These are phyloP conservation scores for Mucor irregularis DNA, from an alignment of 371 early-diverging fungal species.

Conservation along the genomic window DNA sequence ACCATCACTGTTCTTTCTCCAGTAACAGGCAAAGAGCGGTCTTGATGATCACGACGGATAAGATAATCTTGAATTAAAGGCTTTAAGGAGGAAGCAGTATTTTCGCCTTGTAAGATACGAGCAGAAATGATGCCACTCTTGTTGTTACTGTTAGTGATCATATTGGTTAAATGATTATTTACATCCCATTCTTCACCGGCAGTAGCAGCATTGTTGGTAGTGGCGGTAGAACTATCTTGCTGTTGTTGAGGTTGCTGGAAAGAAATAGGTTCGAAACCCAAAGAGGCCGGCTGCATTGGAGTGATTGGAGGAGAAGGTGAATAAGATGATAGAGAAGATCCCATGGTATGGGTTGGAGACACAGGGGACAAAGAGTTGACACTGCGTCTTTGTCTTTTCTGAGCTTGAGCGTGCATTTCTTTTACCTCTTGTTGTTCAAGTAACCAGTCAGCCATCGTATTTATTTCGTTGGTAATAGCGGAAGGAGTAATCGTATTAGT, in stretches of 20 bases:
- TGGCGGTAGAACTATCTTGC: no score
- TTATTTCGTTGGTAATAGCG: slow-evolving; percentile 20
- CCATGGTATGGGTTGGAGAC: slow-evolving; percentile 15
- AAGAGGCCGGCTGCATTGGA: slow-evolving; percentile 29
- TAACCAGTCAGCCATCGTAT: slow-evolving; percentile 23
- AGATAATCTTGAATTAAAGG: slow-evolving; percentile 49
- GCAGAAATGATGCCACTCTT: slow-evolving; percentile 14
- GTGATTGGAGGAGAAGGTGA: slow-evolving; percentile 43
- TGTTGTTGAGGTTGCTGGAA: slow-evolving; percentile 6
- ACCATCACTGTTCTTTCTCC: slow-evolving; percentile 75
- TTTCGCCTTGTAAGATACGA: slow-evolving; percentile 14
- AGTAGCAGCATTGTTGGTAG: no score
- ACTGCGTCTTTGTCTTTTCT: slow-evolving; percentile 25
- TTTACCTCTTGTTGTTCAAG: slow-evolving; percentile 20
- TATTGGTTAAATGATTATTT: neutral
- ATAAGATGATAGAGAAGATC: slow-evolving; percentile 21
- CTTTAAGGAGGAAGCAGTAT: slow-evolving; percentile 19
- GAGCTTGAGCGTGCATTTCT: slow-evolving; percentile 10
- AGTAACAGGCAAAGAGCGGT: slow-evolving; percentile 62
- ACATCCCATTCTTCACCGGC: slow-evolving; percentile 9
- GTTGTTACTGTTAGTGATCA: neutral
- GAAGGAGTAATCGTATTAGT: slow-evolving; percentile 9
- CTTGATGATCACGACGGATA: slow-evolving; percentile 39
- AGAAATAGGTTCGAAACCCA: slow-evolving; percentile 21
- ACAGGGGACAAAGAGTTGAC: slow-evolving; percentile 18